Base-by-base conservation (phyloP, 164 flowering plant genomes). In the Magnolia changhungtana region DNA sequence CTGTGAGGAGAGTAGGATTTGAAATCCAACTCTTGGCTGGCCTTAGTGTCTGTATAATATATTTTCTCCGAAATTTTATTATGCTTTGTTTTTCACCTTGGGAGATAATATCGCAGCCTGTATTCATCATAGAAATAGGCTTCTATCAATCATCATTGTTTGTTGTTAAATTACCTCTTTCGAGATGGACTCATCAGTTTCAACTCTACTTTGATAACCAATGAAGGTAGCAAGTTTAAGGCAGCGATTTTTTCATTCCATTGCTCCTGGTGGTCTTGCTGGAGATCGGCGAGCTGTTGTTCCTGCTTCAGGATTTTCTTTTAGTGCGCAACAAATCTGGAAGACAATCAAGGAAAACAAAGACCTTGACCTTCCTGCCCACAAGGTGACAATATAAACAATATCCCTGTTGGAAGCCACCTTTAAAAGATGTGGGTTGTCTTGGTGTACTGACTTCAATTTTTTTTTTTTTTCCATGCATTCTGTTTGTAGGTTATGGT, bases 291-390 rank as follows among this genome's bases (percentile, higher is more conserved):
- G 89, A 52, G 98, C 85, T 68, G 99, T 91, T n/a, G 98, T 96
- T 73, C 98, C 99, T 83, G 97, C 98, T 72, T 92, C 99, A 73
- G 99, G 99, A 23, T 96, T 96, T 86, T 88, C 96, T 75, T 96
- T 92, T 79, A 96, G 99, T 82, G 90, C 97, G 16, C 98, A 92
- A 78, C 91, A 94, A 74, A 96, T 96, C 10, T 96, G 99, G 99
- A 90, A 89, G 87, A 82, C 92, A 66, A 96, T 96, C 63, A 94
- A 91, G 84, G 99, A 96, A 82, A 96, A 96, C 85, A 93, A 85
- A 83, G 99, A 96, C 83, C 94, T 96, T 80, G 98, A 96, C 80
- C 95, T 96, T 84, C 99, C 99, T 78, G 99, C 99, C 13, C 99
- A 96, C 86, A 96, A 96, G 93, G 99, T 96, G 75, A 82, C 31